These are phyloP conservation scores for Phytophthora palmivora DNA, from an alignment of 352 stramenopile species.

Conservation along the genomic window DNA sequence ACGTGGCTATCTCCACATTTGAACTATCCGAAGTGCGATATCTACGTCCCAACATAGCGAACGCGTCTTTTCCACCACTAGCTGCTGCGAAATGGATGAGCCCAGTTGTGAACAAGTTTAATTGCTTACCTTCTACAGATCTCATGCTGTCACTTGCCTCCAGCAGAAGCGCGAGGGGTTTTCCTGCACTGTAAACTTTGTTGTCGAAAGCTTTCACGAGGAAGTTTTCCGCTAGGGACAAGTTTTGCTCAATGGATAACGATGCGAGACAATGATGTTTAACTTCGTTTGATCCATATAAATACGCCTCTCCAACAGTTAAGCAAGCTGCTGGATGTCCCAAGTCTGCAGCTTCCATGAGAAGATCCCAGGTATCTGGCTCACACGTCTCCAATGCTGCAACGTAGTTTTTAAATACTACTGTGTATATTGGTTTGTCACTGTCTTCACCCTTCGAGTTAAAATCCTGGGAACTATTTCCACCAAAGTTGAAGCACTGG, in stretches of 20 bases:
- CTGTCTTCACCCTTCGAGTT: neutral
- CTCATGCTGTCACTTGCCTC: neutral
- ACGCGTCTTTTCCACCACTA: conserved; percentile 51
- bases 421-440: conserved; percentile 6
- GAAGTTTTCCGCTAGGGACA: conserved; percentile 19
- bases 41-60: conserved; percentile 58
- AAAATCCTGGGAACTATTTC: neutral
- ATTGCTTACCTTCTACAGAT: neutral
- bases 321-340: conserved; percentile 36
- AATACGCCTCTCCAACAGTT: conserved; percentile 41
- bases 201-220: conserved; percentile 29
- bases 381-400: conserved; percentile 27
- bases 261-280: conserved; percentile 21
- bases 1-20: conserved; percentile 47
- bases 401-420: conserved; percentile 22
- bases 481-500: conserved; percentile 29
- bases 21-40: conserved; percentile 30
- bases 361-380: conserved; percentile 32
- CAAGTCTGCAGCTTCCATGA: conserved; percentile 46
- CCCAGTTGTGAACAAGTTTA: conserved; percentile 37
- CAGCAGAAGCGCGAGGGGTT: conserved; percentile 36
- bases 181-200: conserved; percentile 31
- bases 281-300: conserved; percentile 41
- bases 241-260: conserved; percentile 26
- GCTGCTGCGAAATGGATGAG: conserved; percentile 61